phyloP scores from a whole-genome alignment of 805 yeast species.

The Pichia nanzhaoensis region DNA sequence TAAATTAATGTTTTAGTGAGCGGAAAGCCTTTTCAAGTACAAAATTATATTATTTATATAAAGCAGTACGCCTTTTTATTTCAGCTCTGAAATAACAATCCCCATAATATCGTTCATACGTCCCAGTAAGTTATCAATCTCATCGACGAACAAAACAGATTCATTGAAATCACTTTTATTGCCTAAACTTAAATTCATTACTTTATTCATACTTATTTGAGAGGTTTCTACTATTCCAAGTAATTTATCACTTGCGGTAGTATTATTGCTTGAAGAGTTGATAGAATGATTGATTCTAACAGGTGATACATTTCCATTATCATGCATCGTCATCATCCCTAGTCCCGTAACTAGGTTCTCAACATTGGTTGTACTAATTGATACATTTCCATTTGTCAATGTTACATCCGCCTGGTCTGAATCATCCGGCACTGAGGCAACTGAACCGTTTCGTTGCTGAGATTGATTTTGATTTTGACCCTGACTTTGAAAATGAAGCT shows the following conservation, averaged over 20 bases:
- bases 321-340: slow-evolving; percentile 10
- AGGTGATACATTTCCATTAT: slow-evolving; percentile 9
- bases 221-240: neutral
- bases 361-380: neutral
- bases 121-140: slow-evolving; percentile 8
- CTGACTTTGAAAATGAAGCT: neutral
- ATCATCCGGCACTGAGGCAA: slow-evolving; percentile 1
- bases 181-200: slow-evolving; percentile 1
- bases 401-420: slow-evolving; percentile 6
- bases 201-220: slow-evolving; percentile 4
- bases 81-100: slow-evolving; percentile 1
- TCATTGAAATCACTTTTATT: neutral
- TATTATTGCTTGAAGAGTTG: neutral
- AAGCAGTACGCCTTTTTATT: neutral
- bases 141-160: slow-evolving; percentile 10
- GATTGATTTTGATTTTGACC: neutral
- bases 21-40: too few species aligned
- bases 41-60: neutral
- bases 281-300: neutral
- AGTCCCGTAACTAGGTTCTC: slow-evolving; percentile 9
- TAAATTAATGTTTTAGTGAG: too few species aligned
- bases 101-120: slow-evolving; percentile 5
- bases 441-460: slow-evolving; percentile 1
- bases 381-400: slow-evolving; percentile 1
- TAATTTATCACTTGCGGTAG: neutral